These are phyloP conservation scores for Trametes versicolor DNA, from an alignment of 1,284 basidiomycete genomes.

Conservation along the genomic window DNA sequence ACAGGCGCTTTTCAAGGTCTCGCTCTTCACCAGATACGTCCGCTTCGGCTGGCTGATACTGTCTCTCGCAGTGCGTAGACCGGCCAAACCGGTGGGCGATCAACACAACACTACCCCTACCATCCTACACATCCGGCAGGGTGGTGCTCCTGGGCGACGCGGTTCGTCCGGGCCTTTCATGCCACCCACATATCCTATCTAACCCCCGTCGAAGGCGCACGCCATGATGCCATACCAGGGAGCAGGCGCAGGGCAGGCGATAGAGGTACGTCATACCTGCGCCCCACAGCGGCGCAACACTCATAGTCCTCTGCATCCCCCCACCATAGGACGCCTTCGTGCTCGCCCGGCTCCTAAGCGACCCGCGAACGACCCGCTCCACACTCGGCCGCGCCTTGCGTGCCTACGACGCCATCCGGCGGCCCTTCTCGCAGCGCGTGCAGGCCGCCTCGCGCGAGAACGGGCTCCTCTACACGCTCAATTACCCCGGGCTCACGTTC, in stretches of 20 bases:
- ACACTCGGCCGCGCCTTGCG: constrained; percentile 49
- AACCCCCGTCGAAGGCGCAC: constrained; percentile 51
- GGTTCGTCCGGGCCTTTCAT: constrained; percentile 36
- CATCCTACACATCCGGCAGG: constrained; percentile 48
- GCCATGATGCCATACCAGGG: constrained; percentile 66
- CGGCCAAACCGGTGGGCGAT: constrained; percentile 57
- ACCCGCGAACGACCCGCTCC: constrained; percentile 47
- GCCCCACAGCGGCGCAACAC: not conserved
- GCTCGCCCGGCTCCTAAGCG: constrained; percentile 55
- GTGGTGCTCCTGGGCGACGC: constrained; percentile 64
- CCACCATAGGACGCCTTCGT: constrained; percentile 49
- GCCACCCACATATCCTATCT: not conserved
- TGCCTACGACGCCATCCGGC: constrained; percentile 54
- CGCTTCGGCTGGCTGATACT: not conserved
- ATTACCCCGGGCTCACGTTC: constrained; percentile 42
- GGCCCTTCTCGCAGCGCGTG: constrained; percentile 50
- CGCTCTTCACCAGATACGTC: not conserved
- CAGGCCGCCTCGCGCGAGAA: constrained; percentile 43
- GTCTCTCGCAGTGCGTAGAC: constrained; percentile 29
- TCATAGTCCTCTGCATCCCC: not conserved
- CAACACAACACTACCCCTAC: constrained; percentile 53
- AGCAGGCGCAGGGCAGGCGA: constrained; percentile 62
- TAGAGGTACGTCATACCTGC: constrained; percentile 52
- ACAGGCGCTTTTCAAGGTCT: constrained; percentile 52
- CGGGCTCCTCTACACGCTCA: constrained; percentile 47